phyloP scores from a whole-genome alignment of 371 early-diverging fungal genomes.

The Rhizopus sp. region DNA sequence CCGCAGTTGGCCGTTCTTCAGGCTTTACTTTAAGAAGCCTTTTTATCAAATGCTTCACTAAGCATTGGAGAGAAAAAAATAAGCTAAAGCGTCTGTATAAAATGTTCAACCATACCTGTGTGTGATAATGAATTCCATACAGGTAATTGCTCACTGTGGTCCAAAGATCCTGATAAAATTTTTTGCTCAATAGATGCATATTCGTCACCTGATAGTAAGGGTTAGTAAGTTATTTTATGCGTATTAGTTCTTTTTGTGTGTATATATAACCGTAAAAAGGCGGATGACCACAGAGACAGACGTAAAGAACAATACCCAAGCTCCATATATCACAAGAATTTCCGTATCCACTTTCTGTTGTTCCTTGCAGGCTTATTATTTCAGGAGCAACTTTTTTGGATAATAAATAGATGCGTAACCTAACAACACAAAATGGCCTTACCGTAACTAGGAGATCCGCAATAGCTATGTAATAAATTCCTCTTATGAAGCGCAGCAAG shows the following conservation, averaged over 20 bases:
- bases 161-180: slow-evolving; percentile 3
- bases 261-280: slow-evolving; percentile 74
- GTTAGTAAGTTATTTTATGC: background rate
- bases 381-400: slow-evolving; percentile 84
- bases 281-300: slow-evolving; percentile 92
- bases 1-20: background rate
- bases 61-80: background rate
- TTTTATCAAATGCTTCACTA: background rate
- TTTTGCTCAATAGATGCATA: slow-evolving; percentile 1
- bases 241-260: slow-evolving; percentile 5
- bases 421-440: slow-evolving; percentile 20
- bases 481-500: slow-evolving; percentile 79
- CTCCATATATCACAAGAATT: slow-evolving; percentile 98
- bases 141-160: background rate
- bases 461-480: slow-evolving; percentile 64
- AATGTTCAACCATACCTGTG: background rate
- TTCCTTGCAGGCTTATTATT: slow-evolving; percentile 62
- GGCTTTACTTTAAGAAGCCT: slow-evolving; percentile 1
- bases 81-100: background rate
- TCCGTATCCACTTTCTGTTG: slow-evolving; percentile 83
- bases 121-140: background rate
- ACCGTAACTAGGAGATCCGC: slow-evolving; percentile 98
- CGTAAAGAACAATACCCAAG: slow-evolving; percentile 95
- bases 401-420: too few relatives aligned
- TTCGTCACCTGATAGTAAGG: background rate